A percentile compares a stretch with the other conserved stretches of the same genome.
Conservation (phyloP, 2,329 filamentous ascomycete species). For the Calonectria hawksworthii region DNA sequence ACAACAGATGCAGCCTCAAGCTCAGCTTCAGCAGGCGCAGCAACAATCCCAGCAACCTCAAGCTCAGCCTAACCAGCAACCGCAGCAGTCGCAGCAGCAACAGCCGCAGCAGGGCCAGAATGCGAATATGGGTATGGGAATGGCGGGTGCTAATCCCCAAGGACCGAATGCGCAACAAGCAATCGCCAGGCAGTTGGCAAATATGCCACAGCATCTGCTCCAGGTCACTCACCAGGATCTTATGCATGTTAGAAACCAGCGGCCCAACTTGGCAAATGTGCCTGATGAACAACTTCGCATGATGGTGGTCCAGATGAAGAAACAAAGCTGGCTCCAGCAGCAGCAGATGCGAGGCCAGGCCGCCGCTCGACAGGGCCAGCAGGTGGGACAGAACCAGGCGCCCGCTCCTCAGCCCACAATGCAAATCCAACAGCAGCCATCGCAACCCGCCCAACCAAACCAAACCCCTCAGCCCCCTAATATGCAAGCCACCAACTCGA, state of each 20-base stretch:
- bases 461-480: constrained; percentile 55
- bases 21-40: constrained; percentile 39
- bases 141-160: constrained; percentile 39
- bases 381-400: constrained; percentile 55
- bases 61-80: constrained; percentile 33
- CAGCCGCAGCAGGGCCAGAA: constrained; percentile 48
- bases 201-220: constrained; percentile 49
- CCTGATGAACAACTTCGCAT: constrained; percentile 52
- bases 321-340: constrained; percentile 47
- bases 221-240: constrained; percentile 53
- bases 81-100: constrained; percentile 35
- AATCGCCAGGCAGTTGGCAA: constrained; percentile 43
- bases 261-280: constrained; percentile 44
- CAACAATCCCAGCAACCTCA: constrained; percentile 35
- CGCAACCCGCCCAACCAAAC: constrained; percentile 53
- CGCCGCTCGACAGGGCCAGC: constrained; percentile 53
- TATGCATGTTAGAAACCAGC: constrained; percentile 46
- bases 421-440: constrained; percentile 61
- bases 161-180: constrained; percentile 47
- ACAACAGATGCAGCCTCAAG: constrained; percentile 38
- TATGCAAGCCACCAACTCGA: constrained; percentile 56
- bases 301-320: constrained; percentile 52
- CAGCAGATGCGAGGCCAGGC: constrained; percentile 52
- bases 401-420: constrained; percentile 64
- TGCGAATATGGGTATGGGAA: constrained; percentile 43